Evolutionary conservation across 2,329 filamentous ascomycete genomes (phyloP).

Genomic region (Pseudofabraea citricarpa): DNA sequence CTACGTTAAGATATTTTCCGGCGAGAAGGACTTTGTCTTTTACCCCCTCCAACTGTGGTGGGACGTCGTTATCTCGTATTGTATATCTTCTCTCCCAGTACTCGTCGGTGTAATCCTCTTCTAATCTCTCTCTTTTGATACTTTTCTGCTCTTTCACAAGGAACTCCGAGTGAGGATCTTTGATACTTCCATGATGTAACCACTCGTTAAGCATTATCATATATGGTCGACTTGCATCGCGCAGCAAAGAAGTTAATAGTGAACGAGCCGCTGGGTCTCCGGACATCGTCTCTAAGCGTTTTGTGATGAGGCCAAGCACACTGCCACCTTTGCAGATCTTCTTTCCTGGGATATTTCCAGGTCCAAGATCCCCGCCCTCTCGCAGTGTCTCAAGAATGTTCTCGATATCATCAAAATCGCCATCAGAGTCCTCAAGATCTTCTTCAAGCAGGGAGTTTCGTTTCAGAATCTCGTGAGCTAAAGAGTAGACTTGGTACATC

Average conservation of each 20-base stretch:
- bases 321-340: conserved; percentile 97
- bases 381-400: conserved; percentile 87
- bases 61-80: conserved; percentile 83
- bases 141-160: conserved; percentile 94
- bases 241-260: conserved; percentile 74
- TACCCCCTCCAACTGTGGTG: conserved; percentile 83
- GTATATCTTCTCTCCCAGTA: conserved; percentile 99
- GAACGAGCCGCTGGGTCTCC: conserved; percentile 85
- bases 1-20: conserved; percentile 96
- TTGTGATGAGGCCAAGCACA: conserved; percentile 83
- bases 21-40: conserved; percentile 93
- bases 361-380: conserved; percentile 77
- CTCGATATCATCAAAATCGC: conserved; percentile 75
- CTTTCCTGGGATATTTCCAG: conserved; percentile 75
- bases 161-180: conserved; percentile 90
- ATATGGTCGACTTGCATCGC: conserved; percentile 88
- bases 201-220: conserved; percentile 99
- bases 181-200: conserved; percentile 93
- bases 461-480: conserved; percentile 83
- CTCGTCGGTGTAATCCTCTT: conserved; percentile 97
- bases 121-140: conserved; percentile 82
- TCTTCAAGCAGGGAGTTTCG: conserved; percentile 85
- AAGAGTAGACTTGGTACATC: conserved; percentile 81
- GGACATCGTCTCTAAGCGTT: conserved; percentile 81
- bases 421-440: conserved; percentile 58